Percentiles rank a stretch among this genome's conserved stretches.
Evolutionary conservation across 495 filamentous ascomycete species (phyloP).

Genomic region (Penicillium psychrofluorescens): DNA sequence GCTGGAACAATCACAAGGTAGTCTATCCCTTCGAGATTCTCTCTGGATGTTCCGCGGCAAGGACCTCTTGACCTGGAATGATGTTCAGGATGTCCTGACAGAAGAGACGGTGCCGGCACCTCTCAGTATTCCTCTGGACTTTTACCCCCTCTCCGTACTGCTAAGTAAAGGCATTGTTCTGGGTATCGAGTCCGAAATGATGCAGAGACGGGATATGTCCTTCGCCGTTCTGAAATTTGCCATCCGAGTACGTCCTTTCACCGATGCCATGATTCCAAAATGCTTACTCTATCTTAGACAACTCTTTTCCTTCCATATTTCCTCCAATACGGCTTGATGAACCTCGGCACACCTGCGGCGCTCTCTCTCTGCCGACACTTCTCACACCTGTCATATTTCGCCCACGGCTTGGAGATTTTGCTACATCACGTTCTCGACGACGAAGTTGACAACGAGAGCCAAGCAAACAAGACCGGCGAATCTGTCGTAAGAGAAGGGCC

Average conservation of each 20-base stretch:
- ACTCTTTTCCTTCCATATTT: slow-evolving; percentile 87
- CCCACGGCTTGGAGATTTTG: slow-evolving; percentile 86
- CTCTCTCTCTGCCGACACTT: slow-evolving; percentile 74
- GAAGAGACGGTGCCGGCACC: slow-evolving; percentile 38
- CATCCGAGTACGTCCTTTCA: slow-evolving; percentile 54
- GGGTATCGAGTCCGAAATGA: slow-evolving; percentile 84
- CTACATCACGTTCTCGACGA: slow-evolving; percentile 92
- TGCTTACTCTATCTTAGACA: slow-evolving; percentile 44
- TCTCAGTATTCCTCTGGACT: slow-evolving; percentile 60
- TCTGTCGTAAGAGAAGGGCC: slow-evolving; percentile 41
- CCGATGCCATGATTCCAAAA: neutral
- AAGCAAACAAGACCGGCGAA: slow-evolving; percentile 42
- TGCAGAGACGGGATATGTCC: slow-evolving; percentile 80
- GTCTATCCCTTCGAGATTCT: slow-evolving; percentile 66
- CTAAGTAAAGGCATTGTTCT: slow-evolving; percentile 80
- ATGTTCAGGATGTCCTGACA: slow-evolving; percentile 79
- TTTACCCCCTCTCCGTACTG: slow-evolving; percentile 87
- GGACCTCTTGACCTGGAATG: slow-evolving; percentile 75
- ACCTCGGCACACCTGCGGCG: slow-evolving; percentile 66
- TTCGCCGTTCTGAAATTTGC: slow-evolving; percentile 83
- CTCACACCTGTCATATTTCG: slow-evolving; percentile 78
- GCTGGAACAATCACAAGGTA: slow-evolving; percentile 34
- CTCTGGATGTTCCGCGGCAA: slow-evolving; percentile 91
- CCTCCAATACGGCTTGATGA: slow-evolving; percentile 64
- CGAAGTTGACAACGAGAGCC: slow-evolving; percentile 73